Base-by-base conservation (phyloP, 108 stramenopile genomes). In the Pseudonitzschia multistriata region DNA sequence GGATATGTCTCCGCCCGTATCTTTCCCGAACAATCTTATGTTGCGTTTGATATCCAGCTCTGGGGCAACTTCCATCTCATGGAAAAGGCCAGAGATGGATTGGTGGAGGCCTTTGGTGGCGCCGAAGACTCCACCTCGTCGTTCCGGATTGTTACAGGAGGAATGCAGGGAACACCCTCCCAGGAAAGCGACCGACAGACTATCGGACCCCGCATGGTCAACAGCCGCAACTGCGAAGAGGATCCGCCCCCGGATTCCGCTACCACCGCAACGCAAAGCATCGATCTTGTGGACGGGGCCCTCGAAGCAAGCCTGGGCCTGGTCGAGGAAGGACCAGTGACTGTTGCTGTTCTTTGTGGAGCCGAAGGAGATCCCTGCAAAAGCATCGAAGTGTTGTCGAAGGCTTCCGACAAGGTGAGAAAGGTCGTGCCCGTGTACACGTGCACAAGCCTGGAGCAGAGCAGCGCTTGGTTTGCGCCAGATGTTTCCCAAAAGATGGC, bases 141-240 rank as follows among this genome's bases (percentile, higher is more conserved):
- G 22, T 88, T 70, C 65, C 87, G 87, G 54, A 74, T 92, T 37
- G 83, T 92, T 49, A 79, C 83, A 22, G 83, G 83, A 28, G 91
- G 91, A 39, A 89, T 87, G 83, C 37, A 15, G 4, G 63, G 63
- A 13, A 35, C 61, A 10, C 36, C 61, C 14, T 35, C 63, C 4
- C 27, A 45, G 24, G 25, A 27, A 28, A 25, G 21, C 28, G 63
- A 64, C 47, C 63, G 63, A 64, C n/a, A 40, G 39, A 47, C 17
- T 13, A 47, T 64, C 28, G 63, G 63, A n/a, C 63, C 63, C 40
- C 63, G 42, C 28, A 30, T 40, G 27, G 42, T 64, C 42, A 40
- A 64, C 40, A 64, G 42, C 27, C 63, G 63, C 28, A 47, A 64
- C 42, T 64, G 63, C n/a, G 63, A 47, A 31, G 24, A 47, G 21